Evolutionary conservation across 768 basidiomycete species (phyloP).

Genomic region (Amanita brunnescens): DNA sequence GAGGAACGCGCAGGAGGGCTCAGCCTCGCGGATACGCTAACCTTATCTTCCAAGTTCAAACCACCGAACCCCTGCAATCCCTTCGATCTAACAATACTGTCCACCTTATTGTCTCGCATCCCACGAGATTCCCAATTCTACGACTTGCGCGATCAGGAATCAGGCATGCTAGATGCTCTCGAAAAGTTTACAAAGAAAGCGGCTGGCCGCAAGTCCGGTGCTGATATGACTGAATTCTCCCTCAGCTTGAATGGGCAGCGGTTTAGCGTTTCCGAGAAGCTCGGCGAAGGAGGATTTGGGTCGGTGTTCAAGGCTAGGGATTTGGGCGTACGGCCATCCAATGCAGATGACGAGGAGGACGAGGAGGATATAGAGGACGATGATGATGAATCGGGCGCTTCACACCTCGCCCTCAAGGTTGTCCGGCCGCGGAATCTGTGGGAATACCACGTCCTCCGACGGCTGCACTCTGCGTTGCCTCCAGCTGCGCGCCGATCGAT

Average conservation of each 20-base stretch:
- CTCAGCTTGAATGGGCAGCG: conserved; percentile 54
- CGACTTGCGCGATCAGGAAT: conserved; percentile 46
- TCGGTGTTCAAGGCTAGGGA: conserved; percentile 84
- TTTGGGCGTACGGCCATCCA: conserved; percentile 28
- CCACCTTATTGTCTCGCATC: conserved; percentile 54
- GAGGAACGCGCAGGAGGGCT: conserved; percentile 59
- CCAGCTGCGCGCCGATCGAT: conserved; percentile 53
- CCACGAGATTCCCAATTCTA: conserved; percentile 53
- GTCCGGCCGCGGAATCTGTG: conserved; percentile 84
- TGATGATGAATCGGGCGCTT: conserved; percentile 42
- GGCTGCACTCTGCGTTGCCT: conserved; percentile 65
- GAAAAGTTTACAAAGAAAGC: conserved; percentile 60
- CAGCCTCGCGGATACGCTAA: conserved; percentile 56
- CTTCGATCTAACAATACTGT: conserved; percentile 58
- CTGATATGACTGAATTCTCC: conserved; percentile 33
- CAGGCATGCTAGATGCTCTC: conserved; percentile 54
- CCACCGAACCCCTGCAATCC: conserved; percentile 88
- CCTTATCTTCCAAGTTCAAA: conserved; percentile 52
- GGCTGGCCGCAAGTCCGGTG: conserved; percentile 29
- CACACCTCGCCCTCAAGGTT: conserved; percentile 80
- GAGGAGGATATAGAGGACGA: conserved; percentile 50
- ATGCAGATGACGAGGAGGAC: conserved; percentile 36
- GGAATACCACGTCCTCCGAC: conserved; percentile 84
- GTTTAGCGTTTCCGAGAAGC: conserved; percentile 73
- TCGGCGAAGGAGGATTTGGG: conserved; percentile 97